Conservation (phyloP, 495 filamentous ascomycete species). For the Daldinia grandis region DNA sequence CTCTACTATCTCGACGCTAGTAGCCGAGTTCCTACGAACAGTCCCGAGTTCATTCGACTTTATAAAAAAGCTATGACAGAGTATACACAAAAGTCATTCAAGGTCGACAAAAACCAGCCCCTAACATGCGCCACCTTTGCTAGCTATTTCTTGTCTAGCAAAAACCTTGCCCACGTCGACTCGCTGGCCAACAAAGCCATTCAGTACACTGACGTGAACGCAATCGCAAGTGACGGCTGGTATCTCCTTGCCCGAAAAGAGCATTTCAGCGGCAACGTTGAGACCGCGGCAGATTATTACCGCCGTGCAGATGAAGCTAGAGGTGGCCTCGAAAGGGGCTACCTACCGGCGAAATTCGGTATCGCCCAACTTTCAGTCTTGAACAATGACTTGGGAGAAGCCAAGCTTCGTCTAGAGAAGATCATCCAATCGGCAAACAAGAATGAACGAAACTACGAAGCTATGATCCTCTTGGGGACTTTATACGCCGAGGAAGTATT, state of each 20-base stretch:
- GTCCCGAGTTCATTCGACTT: slow-evolving; percentile 75
- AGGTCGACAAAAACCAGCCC: slow-evolving; percentile 91
- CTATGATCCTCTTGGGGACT: slow-evolving; percentile 87
- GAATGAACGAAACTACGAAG: slow-evolving; percentile 77
- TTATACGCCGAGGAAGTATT: slow-evolving; percentile 95
- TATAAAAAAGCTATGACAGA: slow-evolving; percentile 95
- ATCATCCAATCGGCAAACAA: slow-evolving; percentile 75
- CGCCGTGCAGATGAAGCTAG: slow-evolving; percentile 86
- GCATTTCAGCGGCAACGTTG: slow-evolving; percentile 73
- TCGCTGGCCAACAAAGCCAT: slow-evolving; percentile 90
- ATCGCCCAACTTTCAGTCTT: slow-evolving; percentile 85
- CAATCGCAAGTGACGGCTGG: slow-evolving; percentile 95
- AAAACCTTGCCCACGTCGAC: slow-evolving; percentile 79
- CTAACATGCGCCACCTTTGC: slow-evolving; percentile 91
- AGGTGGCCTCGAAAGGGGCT: slow-evolving; percentile 86
- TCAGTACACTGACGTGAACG: slow-evolving; percentile 92
- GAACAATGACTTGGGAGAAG: slow-evolving; percentile 84
- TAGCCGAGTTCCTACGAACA: slow-evolving; percentile 76
- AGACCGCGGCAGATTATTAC: slow-evolving; percentile 82
- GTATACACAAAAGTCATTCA: slow-evolving; percentile 93
- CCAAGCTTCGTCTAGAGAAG: slow-evolving; percentile 93
- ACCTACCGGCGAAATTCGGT: slow-evolving; percentile 91
- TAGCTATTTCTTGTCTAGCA: slow-evolving; percentile 83
- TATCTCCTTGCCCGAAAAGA: slow-evolving; percentile 90
- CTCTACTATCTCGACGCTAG: slow-evolving; percentile 87